phyloP scores from a whole-genome alignment of 257 asterid genomes.

The Primulina huaijiensis region DNA sequence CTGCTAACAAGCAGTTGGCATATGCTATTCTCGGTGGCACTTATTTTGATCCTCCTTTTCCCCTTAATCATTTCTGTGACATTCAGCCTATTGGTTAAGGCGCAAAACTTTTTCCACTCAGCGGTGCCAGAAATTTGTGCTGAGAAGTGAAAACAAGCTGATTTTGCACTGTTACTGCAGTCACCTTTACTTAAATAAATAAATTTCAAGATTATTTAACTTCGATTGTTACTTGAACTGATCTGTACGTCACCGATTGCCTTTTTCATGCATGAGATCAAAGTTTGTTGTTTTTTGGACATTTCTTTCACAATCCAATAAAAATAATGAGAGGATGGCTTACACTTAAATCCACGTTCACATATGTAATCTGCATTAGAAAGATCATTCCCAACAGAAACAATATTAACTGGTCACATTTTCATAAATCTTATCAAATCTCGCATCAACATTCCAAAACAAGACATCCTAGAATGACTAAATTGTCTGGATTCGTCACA shows the following conservation, averaged over 20 bases:
- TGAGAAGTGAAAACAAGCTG: neutral
- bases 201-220: neutral
- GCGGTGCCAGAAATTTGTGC: neutral
- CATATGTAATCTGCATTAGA: neutral
- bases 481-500: neutral
- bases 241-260: neutral
- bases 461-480: neutral
- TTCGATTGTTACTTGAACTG: neutral
- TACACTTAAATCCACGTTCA: neutral
- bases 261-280: neutral
- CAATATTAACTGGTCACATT: neutral
- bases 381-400: neutral
- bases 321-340: neutral
- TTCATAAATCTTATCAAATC: neutral
- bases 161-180: neutral
- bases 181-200: neutral
- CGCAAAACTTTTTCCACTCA: neutral
- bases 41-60: slow-evolving; percentile 47
- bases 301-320: neutral
- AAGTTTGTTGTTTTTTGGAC: neutral
- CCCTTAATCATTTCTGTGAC: slow-evolving; percentile 46
- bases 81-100: slow-evolving; percentile 46
- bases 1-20: slow-evolving; percentile 49
- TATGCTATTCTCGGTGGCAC: slow-evolving; percentile 50
- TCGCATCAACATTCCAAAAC: neutral